Conservation (phyloP, 176 grass and related monocot genomes). For the Urochloa ruziziensis region DNA sequence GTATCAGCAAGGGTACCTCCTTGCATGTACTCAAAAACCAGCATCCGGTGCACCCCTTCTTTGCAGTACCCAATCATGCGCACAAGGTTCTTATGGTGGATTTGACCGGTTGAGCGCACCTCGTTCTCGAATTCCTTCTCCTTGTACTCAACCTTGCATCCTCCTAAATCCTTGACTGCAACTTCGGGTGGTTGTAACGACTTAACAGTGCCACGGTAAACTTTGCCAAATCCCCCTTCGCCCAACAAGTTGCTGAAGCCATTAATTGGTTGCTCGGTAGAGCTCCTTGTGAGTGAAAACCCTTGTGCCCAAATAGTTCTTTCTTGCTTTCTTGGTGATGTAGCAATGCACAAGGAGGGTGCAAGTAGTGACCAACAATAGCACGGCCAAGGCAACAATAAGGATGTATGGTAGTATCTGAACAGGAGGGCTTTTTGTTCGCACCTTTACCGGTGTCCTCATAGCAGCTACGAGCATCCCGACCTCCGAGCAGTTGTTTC, state of each 20-base stretch:
- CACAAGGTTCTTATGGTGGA: conserved; percentile 35
- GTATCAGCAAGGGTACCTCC: not conserved
- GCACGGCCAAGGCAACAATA: not conserved
- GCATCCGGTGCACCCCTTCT: conserved; percentile 20
- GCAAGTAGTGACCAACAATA: not conserved
- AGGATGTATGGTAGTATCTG: too few relatives aligned
- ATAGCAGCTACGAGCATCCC: too few relatives aligned
- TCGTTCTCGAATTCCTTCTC: conserved; percentile 28
- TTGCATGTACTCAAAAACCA: conserved; percentile 34
- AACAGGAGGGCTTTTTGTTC: too few relatives aligned
- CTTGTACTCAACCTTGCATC: not conserved
- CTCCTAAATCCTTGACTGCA: conserved; percentile 18
- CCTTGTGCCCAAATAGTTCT: not conserved
- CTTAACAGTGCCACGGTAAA: not conserved
- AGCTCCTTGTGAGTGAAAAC: not conserved
- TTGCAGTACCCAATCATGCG: conserved; percentile 25
- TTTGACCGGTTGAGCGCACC: conserved; percentile 16
- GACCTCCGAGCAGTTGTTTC: too few relatives aligned
- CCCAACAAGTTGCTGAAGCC: conserved; percentile 27
- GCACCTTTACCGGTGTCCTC: too few relatives aligned
- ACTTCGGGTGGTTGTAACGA: not conserved
- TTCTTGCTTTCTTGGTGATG: not conserved
- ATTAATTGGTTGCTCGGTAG: conserved; percentile 10
- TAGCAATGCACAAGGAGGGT: not conserved
- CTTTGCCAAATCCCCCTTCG: conserved; percentile 27